These are phyloP conservation scores for Aureobasidium sp. DNA, from an alignment of 2,329 filamentous ascomycete species.

Conservation along the genomic window DNA sequence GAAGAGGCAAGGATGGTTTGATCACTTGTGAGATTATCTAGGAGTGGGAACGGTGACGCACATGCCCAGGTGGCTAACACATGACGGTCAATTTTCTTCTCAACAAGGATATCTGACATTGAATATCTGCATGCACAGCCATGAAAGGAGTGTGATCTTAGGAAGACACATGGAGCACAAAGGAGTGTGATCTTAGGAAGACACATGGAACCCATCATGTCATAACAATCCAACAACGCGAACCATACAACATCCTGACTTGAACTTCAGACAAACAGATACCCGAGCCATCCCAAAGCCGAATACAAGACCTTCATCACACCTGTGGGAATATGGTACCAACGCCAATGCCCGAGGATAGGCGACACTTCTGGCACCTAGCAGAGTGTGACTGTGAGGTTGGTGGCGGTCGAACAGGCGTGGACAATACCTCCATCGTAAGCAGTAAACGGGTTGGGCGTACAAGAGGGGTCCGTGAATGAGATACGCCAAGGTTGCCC, in stretches of 20 bases:
- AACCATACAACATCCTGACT: not conserved
- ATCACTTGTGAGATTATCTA: not conserved
- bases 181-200: not conserved
- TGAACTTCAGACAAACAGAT: conserved; percentile 1
- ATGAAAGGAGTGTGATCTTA: not conserved
- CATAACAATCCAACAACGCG: not conserved
- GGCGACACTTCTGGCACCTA: conserved; percentile 2
- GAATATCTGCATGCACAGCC: too few species aligned
- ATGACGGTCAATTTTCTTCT: too few species aligned
- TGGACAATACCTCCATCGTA: conserved; percentile 15
- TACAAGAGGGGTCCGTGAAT: conserved; percentile 11
- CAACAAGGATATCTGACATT: not conserved
- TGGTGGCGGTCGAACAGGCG: conserved; percentile 9
- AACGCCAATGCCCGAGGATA: not conserved
- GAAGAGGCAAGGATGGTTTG: not conserved
- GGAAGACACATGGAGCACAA: not conserved
- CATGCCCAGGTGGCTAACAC: too few species aligned
- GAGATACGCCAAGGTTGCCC: conserved; percentile 21
- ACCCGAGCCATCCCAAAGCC: conserved; percentile 3
- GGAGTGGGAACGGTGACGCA: too few species aligned
- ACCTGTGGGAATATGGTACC: conserved; percentile 5
- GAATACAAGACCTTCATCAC: not conserved
- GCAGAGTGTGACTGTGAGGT: conserved; percentile 16
- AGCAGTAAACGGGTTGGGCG: not conserved
- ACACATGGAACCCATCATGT: not conserved